Base-by-base conservation (phyloP, 2,329 filamentous ascomycete species). In the Phoma sp. region DNA sequence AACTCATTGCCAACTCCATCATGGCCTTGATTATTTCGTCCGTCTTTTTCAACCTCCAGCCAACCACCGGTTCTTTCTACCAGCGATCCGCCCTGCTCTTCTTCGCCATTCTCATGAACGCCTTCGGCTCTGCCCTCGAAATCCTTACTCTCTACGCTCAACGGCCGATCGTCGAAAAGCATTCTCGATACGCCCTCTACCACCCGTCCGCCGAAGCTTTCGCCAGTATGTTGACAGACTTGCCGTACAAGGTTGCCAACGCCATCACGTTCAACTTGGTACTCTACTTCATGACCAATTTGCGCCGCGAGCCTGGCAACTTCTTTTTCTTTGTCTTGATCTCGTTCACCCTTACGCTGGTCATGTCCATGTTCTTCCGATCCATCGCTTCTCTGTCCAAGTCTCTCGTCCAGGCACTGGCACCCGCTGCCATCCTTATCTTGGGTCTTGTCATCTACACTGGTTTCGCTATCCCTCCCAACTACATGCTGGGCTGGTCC, bases 81-180 rank as follows among this genome's bases (percentile, higher is more conserved):
- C 84, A 85, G 66, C 86, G 92, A 58, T 90, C 89, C 61, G 88
- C 90, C 39, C 81, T 96, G 22, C 80, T 96, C 47, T 96, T 96
- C 84, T 95, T 96, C 71, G 90, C 91, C 63, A 87, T 92, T 68
- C 80, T 96, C 57, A 87, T 95, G 80, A 96, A 95, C 74, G 91
- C 91, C 41, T 95, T 96, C 69, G 83, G 88, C 58, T 89, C 86
- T 71, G 89, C 89, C 51, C 83, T 95, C 35, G 91, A 95, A 81
- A 95, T 96, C 71, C 76, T 95, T 31, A 92, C 90, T 0, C 82
- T 96, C 4, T 97, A 95, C 71, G 85, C 90, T 2, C 92, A 96
- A 83, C 88, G 93, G 33, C 89, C 90, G 1, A 96, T 96, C 66
- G 91, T 97, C 57, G 92, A 96, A 72, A 96, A 96, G 73, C 93